phyloP scores from a whole-genome alignment of 2,329 filamentous ascomycete genomes.

The Phyllosticta citribraziliensis region DNA sequence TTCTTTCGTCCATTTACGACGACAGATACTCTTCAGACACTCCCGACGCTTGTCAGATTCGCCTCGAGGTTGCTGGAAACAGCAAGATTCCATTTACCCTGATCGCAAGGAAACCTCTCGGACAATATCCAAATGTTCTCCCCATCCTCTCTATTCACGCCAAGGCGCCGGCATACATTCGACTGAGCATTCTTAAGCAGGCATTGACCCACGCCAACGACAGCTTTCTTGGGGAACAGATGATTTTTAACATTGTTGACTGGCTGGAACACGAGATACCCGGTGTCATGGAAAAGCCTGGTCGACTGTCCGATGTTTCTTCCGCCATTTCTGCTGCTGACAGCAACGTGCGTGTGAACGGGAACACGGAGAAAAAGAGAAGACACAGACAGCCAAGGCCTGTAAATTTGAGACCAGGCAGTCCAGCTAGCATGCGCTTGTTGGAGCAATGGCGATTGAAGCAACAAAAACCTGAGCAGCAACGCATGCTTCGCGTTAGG shows the following conservation, averaged over 20 bases:
- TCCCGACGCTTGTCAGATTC: constrained; percentile 58
- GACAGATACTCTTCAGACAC: constrained; percentile 48
- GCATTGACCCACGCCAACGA: constrained; percentile 61
- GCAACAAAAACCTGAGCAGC: constrained; percentile 55
- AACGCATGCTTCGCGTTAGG: constrained; percentile 65
- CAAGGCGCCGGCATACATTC: constrained; percentile 80
- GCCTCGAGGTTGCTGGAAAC: constrained; percentile 43
- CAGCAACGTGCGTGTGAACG: constrained; percentile 22
- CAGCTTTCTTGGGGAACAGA: constrained; percentile 70
- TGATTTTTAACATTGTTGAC: constrained; percentile 83
- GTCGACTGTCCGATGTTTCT: constrained; percentile 73
- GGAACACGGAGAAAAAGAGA: constrained; percentile 15
- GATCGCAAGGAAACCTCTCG: constrained; percentile 61
- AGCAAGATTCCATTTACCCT: constrained; percentile 39
- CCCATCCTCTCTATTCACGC: constrained; percentile 59
- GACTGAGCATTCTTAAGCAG: constrained; percentile 75
- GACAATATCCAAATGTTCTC: constrained; percentile 58
- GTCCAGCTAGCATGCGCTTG: constrained; percentile 47
- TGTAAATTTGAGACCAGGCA: constrained; percentile 55
- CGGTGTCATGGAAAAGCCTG: constrained; percentile 73
- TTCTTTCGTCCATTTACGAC: constrained; percentile 77
- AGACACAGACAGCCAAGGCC: constrained; percentile 42
- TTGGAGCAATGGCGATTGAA: constrained; percentile 57
- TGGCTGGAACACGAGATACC: constrained; percentile 85
- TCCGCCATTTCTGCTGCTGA: constrained; percentile 57